phyloP scores from a whole-genome alignment of 345 rosid species.

The Eucalyptus sp. region DNA sequence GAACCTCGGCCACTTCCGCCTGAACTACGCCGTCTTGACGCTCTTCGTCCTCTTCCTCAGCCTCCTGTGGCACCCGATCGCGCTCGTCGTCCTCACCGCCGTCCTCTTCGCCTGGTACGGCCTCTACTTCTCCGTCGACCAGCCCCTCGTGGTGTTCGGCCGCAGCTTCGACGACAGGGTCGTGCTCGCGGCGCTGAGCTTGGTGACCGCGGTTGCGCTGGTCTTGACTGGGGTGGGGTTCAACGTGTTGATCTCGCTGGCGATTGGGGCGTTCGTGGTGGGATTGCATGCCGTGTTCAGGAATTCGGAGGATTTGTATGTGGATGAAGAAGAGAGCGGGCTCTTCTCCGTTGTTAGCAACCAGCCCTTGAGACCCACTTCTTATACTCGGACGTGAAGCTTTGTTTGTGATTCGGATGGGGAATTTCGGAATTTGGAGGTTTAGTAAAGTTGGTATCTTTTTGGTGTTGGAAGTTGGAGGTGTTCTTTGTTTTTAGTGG shows the following conservation, averaged over 20 bases:
- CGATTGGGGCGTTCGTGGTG: constrained; percentile 40
- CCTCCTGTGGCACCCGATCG: constrained; percentile 70
- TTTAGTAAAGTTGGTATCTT: not conserved
- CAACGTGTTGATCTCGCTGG: constrained; percentile 55
- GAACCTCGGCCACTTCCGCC: constrained; percentile 59
- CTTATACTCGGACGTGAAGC: constrained; percentile 22
- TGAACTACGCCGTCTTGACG: constrained; percentile 50
- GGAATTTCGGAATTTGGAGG: not conserved
- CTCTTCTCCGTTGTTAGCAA: constrained; percentile 47
- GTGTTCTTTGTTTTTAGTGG: not conserved
- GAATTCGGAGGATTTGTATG: constrained; percentile 57
- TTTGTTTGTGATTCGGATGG: not conserved
- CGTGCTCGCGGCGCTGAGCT: constrained; percentile 31
- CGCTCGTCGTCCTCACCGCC: constrained; percentile 55
- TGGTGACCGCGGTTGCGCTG: constrained; percentile 59
- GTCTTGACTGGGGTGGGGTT: constrained; percentile 65
- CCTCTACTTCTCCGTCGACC: constrained; percentile 64
- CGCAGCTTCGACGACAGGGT: constrained; percentile 43
- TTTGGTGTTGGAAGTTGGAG: not conserved
- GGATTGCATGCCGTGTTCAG: constrained; percentile 62
- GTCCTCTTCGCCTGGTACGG: constrained; percentile 65
- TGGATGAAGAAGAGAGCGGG: constrained; percentile 63
- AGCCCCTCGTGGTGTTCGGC: constrained; percentile 36
- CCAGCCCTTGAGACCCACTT: constrained; percentile 25
- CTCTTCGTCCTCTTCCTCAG: constrained; percentile 55